Evolutionary conservation across 495 filamentous ascomycete species (phyloP), one percentile per base, ranked within the genome.

Genomic region (Penicillium atrosanguineum): DNA sequence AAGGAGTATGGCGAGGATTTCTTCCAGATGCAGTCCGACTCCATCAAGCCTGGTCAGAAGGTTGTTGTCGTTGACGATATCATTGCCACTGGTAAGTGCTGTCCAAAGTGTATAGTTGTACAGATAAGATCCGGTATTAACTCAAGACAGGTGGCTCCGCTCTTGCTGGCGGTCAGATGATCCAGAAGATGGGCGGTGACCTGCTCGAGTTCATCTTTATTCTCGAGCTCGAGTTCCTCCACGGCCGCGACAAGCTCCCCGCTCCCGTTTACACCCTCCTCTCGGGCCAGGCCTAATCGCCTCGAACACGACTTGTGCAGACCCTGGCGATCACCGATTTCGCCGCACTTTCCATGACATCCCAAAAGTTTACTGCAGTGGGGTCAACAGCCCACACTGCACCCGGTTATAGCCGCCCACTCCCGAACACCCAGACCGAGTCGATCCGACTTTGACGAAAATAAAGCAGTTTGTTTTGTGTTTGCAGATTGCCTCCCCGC

Each of bases 1-100:
- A 99, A 99, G 80, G 95, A 99, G 74, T 99, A 99, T 68, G 95
- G 95, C 23, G 81, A 87, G 75, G 95, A 99, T 69, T 88, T 85
- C 67, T 97, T 99, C 77, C 87, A 97, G 80, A 95, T 97, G 76
- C 95, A 99, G 76, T 74, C 73, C 46, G 91, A 86, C 69, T 83
- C 85, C 12, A 84, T 97, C 64, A 88, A 89, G 78, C 79, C 82
- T 37, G 95, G 92, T 18, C 90, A 96, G 80, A 87, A 84, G 67
- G 93, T 96, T 18, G 71, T 99, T 55, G 80, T 99, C 45, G 88
- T 99, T 39, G 94, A 99, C 68, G 94, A 99, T 69, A 93, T 99
- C 62, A 97, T 99, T 72, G 94, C 94, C 31, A 99, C 94, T 56
- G 94, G 94, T 95, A 79, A 69, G 85, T 16, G 9, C 8, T n/a